Conservation (phyloP, 306 rosid species). For the Astragalus glycyphyllos region DNA sequence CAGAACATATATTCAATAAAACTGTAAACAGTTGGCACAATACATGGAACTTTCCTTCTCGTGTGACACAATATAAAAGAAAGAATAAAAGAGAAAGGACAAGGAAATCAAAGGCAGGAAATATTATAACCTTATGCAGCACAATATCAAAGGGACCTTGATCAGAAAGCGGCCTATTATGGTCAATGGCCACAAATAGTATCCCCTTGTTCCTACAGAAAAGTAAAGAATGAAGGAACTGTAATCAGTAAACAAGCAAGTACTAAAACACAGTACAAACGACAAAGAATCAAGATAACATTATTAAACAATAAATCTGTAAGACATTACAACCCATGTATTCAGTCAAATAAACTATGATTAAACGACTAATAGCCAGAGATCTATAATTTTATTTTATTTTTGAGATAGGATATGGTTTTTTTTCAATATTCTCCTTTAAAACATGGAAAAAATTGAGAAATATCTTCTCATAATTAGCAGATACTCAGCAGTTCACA, state of each 20-base stretch:
- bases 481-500: constrained; percentile 35
- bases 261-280: constrained; percentile 3
- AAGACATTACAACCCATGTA: neutral
- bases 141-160: constrained; percentile 94
- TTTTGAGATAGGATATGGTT: constrained; percentile 11
- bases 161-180: constrained; percentile 68
- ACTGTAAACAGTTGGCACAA: neutral
- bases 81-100: neutral
- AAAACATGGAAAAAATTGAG: constrained; percentile 6
- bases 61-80: neutral
- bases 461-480: constrained; percentile 33
- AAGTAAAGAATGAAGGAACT: constrained; percentile 16
- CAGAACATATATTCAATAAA: constrained; percentile 7
- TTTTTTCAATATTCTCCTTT: neutral
- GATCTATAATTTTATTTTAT: neutral
- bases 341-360: constrained; percentile 15
- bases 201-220: constrained; percentile 84
- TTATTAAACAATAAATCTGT: neutral
- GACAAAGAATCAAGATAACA: neutral
- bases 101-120: constrained; percentile 29
- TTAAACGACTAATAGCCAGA: constrained; percentile 2
- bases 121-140: constrained; percentile 72
- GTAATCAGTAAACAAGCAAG: constrained; percentile 34
- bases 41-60: no score
- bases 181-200: constrained; percentile 82